Evolutionary conservation across 2,329 filamentous ascomycete species (phyloP).

Genomic region (Thelonectria rubi): DNA sequence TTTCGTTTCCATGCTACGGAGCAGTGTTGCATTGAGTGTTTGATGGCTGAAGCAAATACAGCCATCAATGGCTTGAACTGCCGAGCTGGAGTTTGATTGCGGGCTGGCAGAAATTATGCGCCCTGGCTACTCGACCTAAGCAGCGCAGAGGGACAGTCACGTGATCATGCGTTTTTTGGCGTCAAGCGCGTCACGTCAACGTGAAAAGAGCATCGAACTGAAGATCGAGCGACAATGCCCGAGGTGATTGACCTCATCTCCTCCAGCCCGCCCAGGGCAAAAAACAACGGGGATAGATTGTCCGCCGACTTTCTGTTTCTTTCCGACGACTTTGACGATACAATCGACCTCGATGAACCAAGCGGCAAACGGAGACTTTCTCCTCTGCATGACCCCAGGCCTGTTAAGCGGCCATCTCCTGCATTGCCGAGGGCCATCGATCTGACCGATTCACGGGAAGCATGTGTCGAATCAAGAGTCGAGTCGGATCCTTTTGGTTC

Average conservation of each 20-base stretch:
- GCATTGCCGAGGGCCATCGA: conserved; percentile 42
- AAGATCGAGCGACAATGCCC: conserved; percentile 36
- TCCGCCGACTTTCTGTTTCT: conserved; percentile 31
- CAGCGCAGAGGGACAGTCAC: not conserved
- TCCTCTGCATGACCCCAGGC: conserved; percentile 18
- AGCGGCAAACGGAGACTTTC: conserved; percentile 46
- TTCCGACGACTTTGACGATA: conserved; percentile 54
- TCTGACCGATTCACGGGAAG: conserved; percentile 33
- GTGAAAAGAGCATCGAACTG: too few species aligned
- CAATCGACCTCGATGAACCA: conserved; percentile 48
- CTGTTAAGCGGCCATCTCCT: conserved; percentile 31
- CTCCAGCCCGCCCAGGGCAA: conserved; percentile 43
- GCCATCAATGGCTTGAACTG: not conserved
- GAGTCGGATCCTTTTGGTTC: not conserved
- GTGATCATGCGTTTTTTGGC: not conserved
- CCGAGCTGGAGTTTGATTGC: not conserved
- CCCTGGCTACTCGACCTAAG: too few species aligned
- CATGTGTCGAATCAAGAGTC: too few species aligned
- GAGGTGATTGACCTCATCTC: conserved; percentile 51
- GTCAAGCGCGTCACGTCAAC: not conserved
- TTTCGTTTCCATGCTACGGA: not conserved
- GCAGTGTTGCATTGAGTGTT: not conserved
- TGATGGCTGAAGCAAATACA: not conserved
- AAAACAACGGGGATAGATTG: not conserved
- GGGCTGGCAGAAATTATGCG: not conserved